A percentile compares a stretch with the other conserved stretches of the same genome.
Conservation (phyloP, 306 rosid genomes). For the Senna siamea region DNA sequence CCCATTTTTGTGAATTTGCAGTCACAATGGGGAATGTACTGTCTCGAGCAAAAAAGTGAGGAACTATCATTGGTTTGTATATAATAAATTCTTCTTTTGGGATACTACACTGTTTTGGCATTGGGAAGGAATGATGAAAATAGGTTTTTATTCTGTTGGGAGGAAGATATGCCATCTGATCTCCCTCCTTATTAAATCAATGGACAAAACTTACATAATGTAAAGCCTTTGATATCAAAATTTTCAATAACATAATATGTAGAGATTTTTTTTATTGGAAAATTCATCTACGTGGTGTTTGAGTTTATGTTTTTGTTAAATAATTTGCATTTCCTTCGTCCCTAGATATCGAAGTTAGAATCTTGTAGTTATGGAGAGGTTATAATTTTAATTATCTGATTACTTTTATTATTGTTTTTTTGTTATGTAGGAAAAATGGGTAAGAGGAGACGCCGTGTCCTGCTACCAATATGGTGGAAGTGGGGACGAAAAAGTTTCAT, state of each 20-base stretch:
- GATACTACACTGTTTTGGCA: constrained; percentile 11
- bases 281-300: no score
- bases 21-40: constrained; percentile 55
- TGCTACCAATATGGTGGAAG: constrained; percentile 58
- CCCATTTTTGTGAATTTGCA: constrained; percentile 60
- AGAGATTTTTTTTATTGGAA: no score
- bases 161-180: constrained; percentile 1
- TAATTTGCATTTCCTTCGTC: neutral
- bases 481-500: constrained; percentile 55
- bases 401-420: neutral
- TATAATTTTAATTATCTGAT: no score
- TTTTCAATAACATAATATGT: no score
- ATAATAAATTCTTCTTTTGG: constrained; percentile 8
- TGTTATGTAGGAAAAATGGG: constrained; percentile 53
- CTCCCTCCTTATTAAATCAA: constrained; percentile 2
- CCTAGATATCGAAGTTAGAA: neutral
- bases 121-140: neutral
- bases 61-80: constrained; percentile 39
- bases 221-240: neutral
- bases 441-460: constrained; percentile 48
- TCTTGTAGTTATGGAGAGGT: no score
- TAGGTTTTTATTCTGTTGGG: neutral
- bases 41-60: constrained; percentile 62
- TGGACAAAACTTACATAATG: no score
- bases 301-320: neutral